Base-by-base conservation (phyloP, 2,329 filamentous ascomycete genomes). In the Eutypa lata region DNA sequence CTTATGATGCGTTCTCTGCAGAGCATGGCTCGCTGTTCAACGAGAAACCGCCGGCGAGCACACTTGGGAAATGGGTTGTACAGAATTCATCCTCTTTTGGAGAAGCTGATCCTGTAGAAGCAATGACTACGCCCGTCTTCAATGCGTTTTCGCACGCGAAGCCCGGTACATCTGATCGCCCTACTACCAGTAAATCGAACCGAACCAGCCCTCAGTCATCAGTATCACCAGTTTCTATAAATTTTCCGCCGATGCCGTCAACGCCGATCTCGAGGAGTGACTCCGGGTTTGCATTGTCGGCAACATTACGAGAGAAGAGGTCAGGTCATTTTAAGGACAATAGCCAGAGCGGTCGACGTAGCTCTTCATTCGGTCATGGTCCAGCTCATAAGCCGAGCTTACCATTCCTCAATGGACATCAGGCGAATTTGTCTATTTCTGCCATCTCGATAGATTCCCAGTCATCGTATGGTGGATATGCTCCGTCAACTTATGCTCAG, bases 41-140 rank as follows among this genome's bases (percentile, higher is more conserved):
- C 40, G 80, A 89, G 19, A 83, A 80, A 58, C 81, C 92, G 1
- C 75, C 82, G 6, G 79, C 84, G 8, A 89, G 88, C 49, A 88
- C 87, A 0, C 77, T 99, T 48, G 86, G 90, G 44, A 94, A 90
- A 64, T 92, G 92, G 75, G 92, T 94, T 49, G 86, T 89, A 48
- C 85, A 97, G 60, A 97, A 91, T 67, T 97, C 94, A 8, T 86
- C 90, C 3, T 88, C 88, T 2, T 99, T 97, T 70, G 91, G 87
- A 18, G 86, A 90, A 48, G 75, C 83, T 16, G 79, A 84, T 33
- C 75, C 82, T 6, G 66, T 72, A 1, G 73, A 73, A 19, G 71
- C 77, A 26, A 62, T 77, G 2, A 81, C 81, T 22, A 78, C 84
- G 3, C 86, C 90, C 1, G 82, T 97, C 42, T 95, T 95, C 79